Evolutionary conservation across 2,329 filamentous ascomycete species (phyloP).

Genomic region (Venturia asperata): DNA sequence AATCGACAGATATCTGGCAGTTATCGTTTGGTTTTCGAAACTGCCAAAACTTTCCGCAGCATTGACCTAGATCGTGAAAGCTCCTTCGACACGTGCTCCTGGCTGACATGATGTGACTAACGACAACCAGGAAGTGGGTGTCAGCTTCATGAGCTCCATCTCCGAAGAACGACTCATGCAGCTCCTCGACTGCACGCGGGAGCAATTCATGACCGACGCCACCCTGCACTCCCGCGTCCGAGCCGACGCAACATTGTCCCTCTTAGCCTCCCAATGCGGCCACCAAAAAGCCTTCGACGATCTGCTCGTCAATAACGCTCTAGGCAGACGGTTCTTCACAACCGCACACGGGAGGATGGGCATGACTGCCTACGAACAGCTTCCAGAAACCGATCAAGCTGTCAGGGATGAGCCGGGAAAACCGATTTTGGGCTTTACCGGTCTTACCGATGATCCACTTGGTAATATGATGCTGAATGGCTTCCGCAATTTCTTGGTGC

Average conservation of each 20-base stretch:
- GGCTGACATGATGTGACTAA: background rate
- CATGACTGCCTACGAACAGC: slow-evolving; percentile 11
- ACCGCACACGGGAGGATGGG: slow-evolving; percentile 10
- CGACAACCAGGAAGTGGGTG: background rate
- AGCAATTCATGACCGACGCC: slow-evolving; percentile 4
- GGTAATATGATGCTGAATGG: slow-evolving; percentile 7
- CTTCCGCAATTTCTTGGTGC: background rate
- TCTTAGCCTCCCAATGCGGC: slow-evolving; percentile 2
- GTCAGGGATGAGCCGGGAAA: background rate
- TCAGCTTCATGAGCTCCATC: background rate
- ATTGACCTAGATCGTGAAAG: too few relatives aligned
- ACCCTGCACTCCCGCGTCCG: background rate
- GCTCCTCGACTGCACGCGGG: background rate
- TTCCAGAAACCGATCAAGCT: background rate
- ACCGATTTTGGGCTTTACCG: background rate
- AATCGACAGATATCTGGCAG: too few relatives aligned
- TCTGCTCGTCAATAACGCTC: background rate
- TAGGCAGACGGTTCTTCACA: slow-evolving; percentile 12
- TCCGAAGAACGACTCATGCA: slow-evolving; percentile 13
- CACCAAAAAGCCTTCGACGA: background rate
- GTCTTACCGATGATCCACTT: background rate
- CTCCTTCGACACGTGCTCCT: too few relatives aligned
- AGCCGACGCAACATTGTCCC: background rate
- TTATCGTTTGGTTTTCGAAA: too few relatives aligned
- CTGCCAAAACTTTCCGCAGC: too few relatives aligned